Evolutionary conservation across 2,329 filamentous ascomycete genomes (phyloP), one percentile per base, ranked within the genome.

Genomic region (Dryadomyces quercus-mongolicae): DNA sequence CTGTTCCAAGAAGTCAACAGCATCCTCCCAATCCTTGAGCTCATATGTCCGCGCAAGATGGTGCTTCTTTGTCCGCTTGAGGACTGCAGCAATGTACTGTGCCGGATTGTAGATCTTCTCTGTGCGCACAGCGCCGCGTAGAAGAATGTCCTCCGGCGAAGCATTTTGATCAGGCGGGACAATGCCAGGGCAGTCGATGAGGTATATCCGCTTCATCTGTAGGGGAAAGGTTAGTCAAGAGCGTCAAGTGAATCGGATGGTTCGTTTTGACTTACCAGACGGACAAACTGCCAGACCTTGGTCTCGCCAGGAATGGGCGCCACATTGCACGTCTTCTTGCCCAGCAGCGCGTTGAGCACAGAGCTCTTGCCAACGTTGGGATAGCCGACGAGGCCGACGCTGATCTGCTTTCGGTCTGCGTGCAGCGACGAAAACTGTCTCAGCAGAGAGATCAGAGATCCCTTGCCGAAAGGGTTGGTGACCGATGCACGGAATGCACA

Each of bases 161-260:
- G 96, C 92, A 54, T 82, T 81, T 58, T 82, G 82, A 60, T 87
- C 93, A 0, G 93, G 92, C 4, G 93, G 93, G 0, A 97, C 93
- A 44, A 98, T 90, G 68, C 93, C 93, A 43, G 93, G 93, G 64
- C 92, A 97, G 64, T 98, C 93, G 62, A 98, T 97, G 54, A 98
- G 79, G 69, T 92, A 91, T 15, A 62, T 91, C 55, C 86, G 75
- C 71, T 87, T 88, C 85, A 90, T 91, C 58, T 58, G 12, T 43
- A 40, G 13, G 6, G 6, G 13, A n/a, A 40, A 22, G 40, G 51
- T 46, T 40, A 46, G 20, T 16, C 7, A 22, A 5, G 20, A n/a
- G 3, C 1, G 2, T 9, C 6, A 15, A 21, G 6, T 10, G 5
- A 12, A 16, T 3, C 12, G n/a, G n/a, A 45, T n/a, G n/a, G 12